Conservation (phyloP, 176 grass and related monocot species). For the Echinochloa phyllopogon region DNA sequence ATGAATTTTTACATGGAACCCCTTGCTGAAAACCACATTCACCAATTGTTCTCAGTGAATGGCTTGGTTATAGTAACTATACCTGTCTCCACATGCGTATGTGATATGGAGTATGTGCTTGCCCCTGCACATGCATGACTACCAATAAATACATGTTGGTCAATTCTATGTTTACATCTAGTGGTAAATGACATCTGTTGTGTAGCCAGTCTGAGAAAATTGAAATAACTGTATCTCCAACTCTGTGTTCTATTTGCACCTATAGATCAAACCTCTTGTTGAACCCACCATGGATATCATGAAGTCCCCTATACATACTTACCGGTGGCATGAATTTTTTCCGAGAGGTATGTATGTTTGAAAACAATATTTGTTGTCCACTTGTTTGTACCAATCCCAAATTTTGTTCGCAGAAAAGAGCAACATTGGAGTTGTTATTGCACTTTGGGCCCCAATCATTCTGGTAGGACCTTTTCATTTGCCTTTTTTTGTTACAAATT, state of each 20-base stretch:
- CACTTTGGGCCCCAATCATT: slow-evolving; percentile 91
- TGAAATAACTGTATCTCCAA: background rate
- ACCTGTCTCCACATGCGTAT: background rate
- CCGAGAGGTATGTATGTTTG: slow-evolving; percentile 70
- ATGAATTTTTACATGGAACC: too few relatives aligned
- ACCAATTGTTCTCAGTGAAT: background rate
- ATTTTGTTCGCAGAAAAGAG: slow-evolving; percentile 65
- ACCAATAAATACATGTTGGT: background rate
- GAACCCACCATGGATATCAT: slow-evolving; percentile 87
- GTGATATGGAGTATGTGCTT: background rate
- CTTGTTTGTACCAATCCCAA: slow-evolving; percentile 42
- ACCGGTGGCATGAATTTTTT: slow-evolving; percentile 94
- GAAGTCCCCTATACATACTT: slow-evolving; percentile 72
- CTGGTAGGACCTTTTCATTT: slow-evolving; percentile 61
- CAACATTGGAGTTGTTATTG: slow-evolving; percentile 87
- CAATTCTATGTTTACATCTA: slow-evolving; percentile 20
- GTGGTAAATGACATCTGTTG: background rate
- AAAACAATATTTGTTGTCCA: slow-evolving; percentile 14
- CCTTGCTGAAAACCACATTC: too few relatives aligned
- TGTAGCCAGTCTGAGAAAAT: background rate
- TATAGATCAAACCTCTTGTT: slow-evolving; percentile 96
- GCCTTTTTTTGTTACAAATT: slow-evolving; percentile 27
- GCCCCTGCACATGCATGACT: background rate
- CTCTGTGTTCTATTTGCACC: slow-evolving; percentile 26
- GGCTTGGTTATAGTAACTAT: background rate